Base-by-base conservation (phyloP, 495 filamentous ascomycete genomes). In the Xylaria grammica region DNA sequence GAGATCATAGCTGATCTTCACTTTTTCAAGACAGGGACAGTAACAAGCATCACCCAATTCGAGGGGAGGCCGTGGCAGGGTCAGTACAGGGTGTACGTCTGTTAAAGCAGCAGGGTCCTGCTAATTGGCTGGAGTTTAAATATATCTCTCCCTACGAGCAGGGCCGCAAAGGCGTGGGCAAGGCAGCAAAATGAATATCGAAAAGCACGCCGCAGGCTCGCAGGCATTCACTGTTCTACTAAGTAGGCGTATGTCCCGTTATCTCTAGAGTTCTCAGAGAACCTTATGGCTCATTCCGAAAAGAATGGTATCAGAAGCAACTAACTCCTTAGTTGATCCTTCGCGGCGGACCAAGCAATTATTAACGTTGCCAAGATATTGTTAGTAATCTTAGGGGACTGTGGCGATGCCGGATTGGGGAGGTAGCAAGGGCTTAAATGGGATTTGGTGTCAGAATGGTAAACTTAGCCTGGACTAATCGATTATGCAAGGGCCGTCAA, bases 281-380 rank as follows among this genome's bases (percentile, higher is more conserved):
- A 27, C 9, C 24, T 2, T n/a, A 29, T 10, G 24, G 13, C n/a
- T 29, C 13, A 17, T 50, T 27, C 13, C n/a, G 24, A 10, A 32
- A 52, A n/a, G 50, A 32, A 3, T 52, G 20, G n/a, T 3, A 54
- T 54, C 19, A 24, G 19, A 17, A 20, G 51, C 30, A n/a, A n/a
- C n/a, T n/a, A n/a, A n/a, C n/a, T n/a, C n/a, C 30, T 36, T 19
- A 36, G 15, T 36, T 36, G 51, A 54, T 54, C 51, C 51, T 54
- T 54, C 51, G 51, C 11, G 30, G 51, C 9, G 19, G 7, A 30
- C 30, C 8, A 53, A 53, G 51, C 3, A 22, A 2, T 53, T 36
- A 36, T 20, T 36, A 34, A 19, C 10, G 17, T 36, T n/a, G 50
- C 50, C 30, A 53, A 36, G 50, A 22, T 53, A 17, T 20, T 13